A percentile compares a stretch with the other conserved stretches of the same genome.
phyloP scores from a whole-genome alignment of 768 basidiomycete species.

The Paxillus involutus region DNA sequence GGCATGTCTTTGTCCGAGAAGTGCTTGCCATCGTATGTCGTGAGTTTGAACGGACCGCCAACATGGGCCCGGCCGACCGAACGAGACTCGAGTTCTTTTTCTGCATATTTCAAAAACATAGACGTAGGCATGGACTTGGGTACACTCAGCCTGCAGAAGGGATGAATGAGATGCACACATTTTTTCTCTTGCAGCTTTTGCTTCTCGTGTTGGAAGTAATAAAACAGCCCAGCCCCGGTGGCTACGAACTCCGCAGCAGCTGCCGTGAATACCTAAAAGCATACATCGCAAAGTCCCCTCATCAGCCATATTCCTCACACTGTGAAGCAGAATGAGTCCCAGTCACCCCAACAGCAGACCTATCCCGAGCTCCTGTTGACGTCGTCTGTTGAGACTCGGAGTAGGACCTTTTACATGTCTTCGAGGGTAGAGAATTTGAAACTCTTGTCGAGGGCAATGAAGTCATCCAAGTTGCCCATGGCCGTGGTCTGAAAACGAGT shows the following conservation, averaged over 20 bases:
- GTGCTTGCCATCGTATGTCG: constrained; percentile 57
- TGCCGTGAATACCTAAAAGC: constrained; percentile 76
- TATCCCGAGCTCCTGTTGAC: constrained; percentile 30
- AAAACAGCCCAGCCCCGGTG: constrained; percentile 74
- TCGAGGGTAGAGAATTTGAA: neutral
- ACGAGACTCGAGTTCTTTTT: constrained; percentile 69
- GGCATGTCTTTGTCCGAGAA: constrained; percentile 85
- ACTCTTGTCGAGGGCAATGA: neutral
- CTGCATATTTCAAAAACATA: constrained; percentile 36
- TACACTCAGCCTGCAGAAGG: neutral
- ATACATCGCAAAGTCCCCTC: neutral
- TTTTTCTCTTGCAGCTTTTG: constrained; percentile 70
- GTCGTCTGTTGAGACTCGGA: constrained; percentile 18
- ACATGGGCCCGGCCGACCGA: constrained; percentile 84
- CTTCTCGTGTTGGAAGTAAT: constrained; percentile 91
- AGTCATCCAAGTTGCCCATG: constrained; percentile 10
- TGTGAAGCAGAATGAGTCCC: neutral
- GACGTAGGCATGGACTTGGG: neutral
- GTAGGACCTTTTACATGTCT: constrained; percentile 12
- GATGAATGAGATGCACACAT: constrained; percentile 46
- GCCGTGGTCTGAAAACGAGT: constrained; percentile 19
- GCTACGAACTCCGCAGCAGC: constrained; percentile 89
- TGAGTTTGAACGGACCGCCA: constrained; percentile 89
- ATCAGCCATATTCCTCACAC: neutral
- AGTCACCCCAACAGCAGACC: constrained; percentile 34